Base-by-base conservation (phyloP, 192 early-diverging fungal species). In the Coemansia sp. region DNA sequence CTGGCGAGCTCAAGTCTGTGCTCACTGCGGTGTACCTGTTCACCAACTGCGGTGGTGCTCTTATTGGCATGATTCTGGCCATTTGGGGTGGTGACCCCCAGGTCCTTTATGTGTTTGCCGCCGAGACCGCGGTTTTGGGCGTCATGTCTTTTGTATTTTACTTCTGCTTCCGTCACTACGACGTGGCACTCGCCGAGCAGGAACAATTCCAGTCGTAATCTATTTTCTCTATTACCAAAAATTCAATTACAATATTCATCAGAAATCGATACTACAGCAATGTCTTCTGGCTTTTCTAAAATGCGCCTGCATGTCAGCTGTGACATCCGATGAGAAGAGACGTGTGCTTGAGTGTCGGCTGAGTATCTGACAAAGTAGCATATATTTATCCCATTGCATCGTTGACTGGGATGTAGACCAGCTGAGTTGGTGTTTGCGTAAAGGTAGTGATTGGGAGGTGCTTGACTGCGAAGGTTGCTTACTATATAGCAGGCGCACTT, bases 11-110 rank as follows among this genome's bases (percentile, higher is more conserved):
- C 86, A 90, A 88, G 79, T 89, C 88, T 17, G 77, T 90, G 10
- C 86, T 92, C 36, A 90, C 87, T 77, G 81, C 88, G 10, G 64
- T 92, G 14, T 90, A 87, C 85, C 78, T 90, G 75, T 84, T 87
- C 67, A 88, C 77, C 24, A 81, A 75, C 78, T 84, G 81, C 72
- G 31, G 83, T 35, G 88, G 87, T 51, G 75, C 84, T 6, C 70
- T 16, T 69, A 68, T 40, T 69, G 73, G 73, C 68, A 36, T 71
- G 72, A 33, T 87, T 11, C 70, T 90, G 45, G 84, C 73, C 11
- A 85, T 89, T 63, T 77, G 78, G 62, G 64, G 77, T n/a, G 42
- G 70, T 5, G 85, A 88, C 56, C 86, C 86, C 40, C 67, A 84
- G 66, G 77, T 85, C 51, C 74, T 83, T 17, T 87, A 84, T 67